Evolutionary conservation across 163 green algal genomes (phyloP).

Genomic region (Chloromonas sp.): DNA sequence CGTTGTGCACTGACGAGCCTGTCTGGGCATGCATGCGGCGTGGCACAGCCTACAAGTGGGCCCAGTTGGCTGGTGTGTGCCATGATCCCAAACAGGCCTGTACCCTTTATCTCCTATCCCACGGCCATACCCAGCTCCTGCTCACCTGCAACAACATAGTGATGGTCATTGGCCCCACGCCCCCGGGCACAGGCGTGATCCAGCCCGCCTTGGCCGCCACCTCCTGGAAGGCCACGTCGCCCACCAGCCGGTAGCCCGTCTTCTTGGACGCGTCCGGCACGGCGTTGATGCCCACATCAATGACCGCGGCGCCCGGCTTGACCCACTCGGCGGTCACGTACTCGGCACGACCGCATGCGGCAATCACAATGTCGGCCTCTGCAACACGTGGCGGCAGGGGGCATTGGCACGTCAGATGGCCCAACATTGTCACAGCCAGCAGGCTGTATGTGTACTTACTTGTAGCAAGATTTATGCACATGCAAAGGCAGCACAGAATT

Average conservation of each 20-base stretch:
- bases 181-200: constrained; percentile 85
- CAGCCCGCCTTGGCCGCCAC: constrained; percentile 36
- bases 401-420: too few species aligned
- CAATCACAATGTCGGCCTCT: constrained; percentile 86
- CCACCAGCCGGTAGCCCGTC: constrained; percentile 57
- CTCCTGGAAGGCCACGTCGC: constrained; percentile 42
- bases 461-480: too few species aligned
- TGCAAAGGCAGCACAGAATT: too few species aligned
- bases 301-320: constrained; percentile 85
- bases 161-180: constrained; percentile 98
- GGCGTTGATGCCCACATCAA: constrained; percentile 97
- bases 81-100: neutral
- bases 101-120: neutral
- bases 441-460: too few species aligned
- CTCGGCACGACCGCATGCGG: constrained; percentile 77
- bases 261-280: constrained; percentile 22
- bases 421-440: too few species aligned
- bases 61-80: neutral
- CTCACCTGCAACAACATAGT: constrained; percentile 75
- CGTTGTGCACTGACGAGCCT: too few species aligned
- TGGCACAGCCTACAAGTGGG: too few species aligned
- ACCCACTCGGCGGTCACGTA: constrained; percentile 81
- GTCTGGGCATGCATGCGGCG: too few species aligned
- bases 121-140: neutral
- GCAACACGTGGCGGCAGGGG: neutral